Evolutionary conservation across 345 rosid genomes (phyloP).

Genomic region (Syzygium oleosum): DNA sequence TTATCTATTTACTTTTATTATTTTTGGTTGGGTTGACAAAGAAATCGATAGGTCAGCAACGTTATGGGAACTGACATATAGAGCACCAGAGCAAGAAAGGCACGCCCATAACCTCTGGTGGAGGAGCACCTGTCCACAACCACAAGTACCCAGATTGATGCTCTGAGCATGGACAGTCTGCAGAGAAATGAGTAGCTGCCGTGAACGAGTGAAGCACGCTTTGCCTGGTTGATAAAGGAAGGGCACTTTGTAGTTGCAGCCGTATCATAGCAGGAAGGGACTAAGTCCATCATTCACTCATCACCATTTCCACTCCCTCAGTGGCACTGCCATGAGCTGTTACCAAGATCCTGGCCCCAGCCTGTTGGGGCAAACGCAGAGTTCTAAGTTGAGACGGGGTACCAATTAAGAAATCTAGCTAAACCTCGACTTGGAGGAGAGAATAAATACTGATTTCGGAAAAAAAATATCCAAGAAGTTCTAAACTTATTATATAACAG

Average conservation of each 20-base stretch:
- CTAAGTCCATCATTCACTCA: neutral
- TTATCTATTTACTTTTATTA: neutral
- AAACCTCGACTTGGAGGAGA: neutral
- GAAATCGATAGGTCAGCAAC: neutral
- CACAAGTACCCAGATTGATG: neutral
- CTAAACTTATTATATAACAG: rapidly evolving
- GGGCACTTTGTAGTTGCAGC: neutral
- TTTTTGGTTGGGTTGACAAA: neutral
- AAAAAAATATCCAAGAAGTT: too few relatives aligned
- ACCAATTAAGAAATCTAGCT: too few relatives aligned
- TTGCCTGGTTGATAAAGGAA: neutral
- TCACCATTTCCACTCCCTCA: neutral
- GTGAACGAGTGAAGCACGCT: neutral
- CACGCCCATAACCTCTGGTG: neutral
- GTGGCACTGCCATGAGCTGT: neutral
- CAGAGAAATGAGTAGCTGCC: neutral
- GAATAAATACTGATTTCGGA: too few relatives aligned
- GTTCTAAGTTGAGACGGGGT: neutral
- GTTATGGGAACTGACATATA: neutral
- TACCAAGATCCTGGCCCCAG: neutral
- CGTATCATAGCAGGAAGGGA: neutral
- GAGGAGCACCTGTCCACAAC: neutral
- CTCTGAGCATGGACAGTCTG: neutral
- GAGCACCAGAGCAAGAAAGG: neutral
- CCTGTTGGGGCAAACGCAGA: neutral